These are phyloP conservation scores for Drechslerella dactyloides DNA, from an alignment of 2,329 filamentous ascomycete species.

Conservation along the genomic window DNA sequence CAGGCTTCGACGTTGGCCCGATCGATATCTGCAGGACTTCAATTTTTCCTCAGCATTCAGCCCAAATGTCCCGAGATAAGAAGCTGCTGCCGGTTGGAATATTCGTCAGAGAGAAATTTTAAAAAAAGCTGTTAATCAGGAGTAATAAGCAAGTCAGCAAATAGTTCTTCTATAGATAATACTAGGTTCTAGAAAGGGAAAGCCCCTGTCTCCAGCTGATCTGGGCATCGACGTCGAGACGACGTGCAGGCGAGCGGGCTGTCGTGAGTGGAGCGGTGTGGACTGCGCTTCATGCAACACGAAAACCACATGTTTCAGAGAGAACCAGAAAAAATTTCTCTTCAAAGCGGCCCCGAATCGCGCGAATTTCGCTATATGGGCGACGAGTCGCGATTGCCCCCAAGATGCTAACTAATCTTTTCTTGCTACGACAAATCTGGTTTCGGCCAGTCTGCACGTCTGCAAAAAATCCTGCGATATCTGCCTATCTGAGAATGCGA, in stretches of 20 bases:
- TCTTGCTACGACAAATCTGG: slow-evolving; percentile 2
- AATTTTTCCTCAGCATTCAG: slow-evolving; percentile 3
- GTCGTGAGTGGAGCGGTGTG: slow-evolving; percentile 9
- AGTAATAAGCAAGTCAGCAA: slow-evolving; percentile 8
- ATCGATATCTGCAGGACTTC: slow-evolving; percentile 33
- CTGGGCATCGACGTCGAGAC: slow-evolving; percentile 34
- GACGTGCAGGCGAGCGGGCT: slow-evolving; percentile 9
- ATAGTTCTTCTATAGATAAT: slow-evolving; percentile 22
- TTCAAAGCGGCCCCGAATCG: slow-evolving; percentile 35
- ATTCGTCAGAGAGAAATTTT: not conserved
- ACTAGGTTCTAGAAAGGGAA: slow-evolving; percentile 9
- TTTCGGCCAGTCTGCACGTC: not conserved
- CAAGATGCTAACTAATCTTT: not conserved
- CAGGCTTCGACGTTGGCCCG: slow-evolving; percentile 13
- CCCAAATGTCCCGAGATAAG: slow-evolving; percentile 49
- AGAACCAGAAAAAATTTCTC: slow-evolving; percentile 7
- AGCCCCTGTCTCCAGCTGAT: slow-evolving; percentile 26
- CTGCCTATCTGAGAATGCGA: slow-evolving; percentile 9
- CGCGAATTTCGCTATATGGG: slow-evolving; percentile 46
- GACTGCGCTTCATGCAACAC: slow-evolving; percentile 48
- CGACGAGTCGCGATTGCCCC: not conserved
- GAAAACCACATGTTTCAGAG: slow-evolving; percentile 48
- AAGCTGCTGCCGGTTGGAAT: slow-evolving; percentile 25
- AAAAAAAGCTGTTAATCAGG: slow-evolving; percentile 2
- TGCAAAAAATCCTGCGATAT: slow-evolving; percentile 14